Evolutionary conservation across 148 eudicot genomes (phyloP).

Genomic region (Polygonum maritimum): DNA sequence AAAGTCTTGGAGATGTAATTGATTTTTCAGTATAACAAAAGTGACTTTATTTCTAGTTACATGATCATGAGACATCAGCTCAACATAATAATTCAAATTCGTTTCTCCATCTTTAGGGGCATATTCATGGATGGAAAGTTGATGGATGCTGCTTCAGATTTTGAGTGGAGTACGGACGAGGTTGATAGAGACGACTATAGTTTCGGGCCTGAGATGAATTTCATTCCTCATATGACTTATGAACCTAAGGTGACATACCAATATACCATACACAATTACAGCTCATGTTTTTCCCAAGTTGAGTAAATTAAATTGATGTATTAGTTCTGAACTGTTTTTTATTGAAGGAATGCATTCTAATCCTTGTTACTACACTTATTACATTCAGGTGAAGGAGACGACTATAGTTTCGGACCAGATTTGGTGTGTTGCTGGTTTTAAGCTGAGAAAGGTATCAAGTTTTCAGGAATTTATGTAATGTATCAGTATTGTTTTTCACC

Average conservation of each 20-base stretch:
- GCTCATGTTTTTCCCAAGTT: background rate
- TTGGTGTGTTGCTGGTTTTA: background rate
- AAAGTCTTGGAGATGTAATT: too few species aligned
- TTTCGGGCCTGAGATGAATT: conserved; percentile 58
- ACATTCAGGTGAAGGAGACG: conserved; percentile 38
- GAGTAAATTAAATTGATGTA: too few species aligned
- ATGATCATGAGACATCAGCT: too few species aligned
- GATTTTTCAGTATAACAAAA: too few species aligned
- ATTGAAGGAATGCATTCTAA: background rate
- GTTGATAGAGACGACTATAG: conserved; percentile 34
- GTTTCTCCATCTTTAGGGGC: too few species aligned
- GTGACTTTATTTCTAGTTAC: too few species aligned
- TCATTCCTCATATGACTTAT: conserved; percentile 42
- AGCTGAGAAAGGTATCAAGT: background rate
- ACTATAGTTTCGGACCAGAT: conserved; percentile 19
- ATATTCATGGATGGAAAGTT: conserved; percentile 56
- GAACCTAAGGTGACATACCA: conserved; percentile 54
- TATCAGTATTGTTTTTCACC: background rate
- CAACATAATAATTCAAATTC: too few species aligned
- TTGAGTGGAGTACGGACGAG: conserved; percentile 48
- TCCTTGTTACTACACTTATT: background rate
- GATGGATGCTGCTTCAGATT: conserved; percentile 60
- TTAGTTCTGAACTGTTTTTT: background rate
- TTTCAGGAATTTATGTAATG: background rate
- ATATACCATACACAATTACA: background rate